Evolutionary conservation across 345 rosid species (phyloP).

Genomic region (Eucalyptus cladocalyx): DNA sequence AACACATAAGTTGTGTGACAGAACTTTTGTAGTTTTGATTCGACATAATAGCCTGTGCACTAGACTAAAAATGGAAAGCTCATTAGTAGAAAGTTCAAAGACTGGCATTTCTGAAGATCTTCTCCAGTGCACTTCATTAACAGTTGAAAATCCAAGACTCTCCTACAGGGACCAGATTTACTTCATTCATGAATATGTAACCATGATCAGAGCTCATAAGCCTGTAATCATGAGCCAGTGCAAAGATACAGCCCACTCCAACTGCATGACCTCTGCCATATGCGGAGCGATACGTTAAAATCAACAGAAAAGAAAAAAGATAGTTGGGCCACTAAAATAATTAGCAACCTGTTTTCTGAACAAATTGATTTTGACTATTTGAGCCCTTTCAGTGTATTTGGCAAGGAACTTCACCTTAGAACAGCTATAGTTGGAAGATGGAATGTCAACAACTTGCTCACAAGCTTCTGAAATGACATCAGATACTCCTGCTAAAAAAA

Average conservation of each 20-base stretch:
- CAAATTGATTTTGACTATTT: not conserved
- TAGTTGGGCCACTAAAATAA: not conserved
- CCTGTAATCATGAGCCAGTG: conserved; percentile 1
- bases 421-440: not conserved
- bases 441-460: not conserved
- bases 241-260: not conserved
- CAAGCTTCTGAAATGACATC: not conserved
- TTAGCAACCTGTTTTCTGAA: not conserved
- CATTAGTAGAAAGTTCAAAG: not conserved
- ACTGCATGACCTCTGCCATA: not conserved
- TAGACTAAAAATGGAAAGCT: not conserved
- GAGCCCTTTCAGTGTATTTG: not conserved
- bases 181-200: conserved; percentile 1
- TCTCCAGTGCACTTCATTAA: not conserved
- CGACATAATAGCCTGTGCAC: not conserved
- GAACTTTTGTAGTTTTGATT: not conserved
- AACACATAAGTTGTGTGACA: not conserved
- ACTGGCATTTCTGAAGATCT: not conserved
- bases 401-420: not conserved
- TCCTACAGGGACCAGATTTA: not conserved
- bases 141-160: not conserved
- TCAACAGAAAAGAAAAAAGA: not conserved
- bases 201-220: not conserved
- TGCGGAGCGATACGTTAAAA: not conserved
- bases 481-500: not conserved